Conservation (phyloP, 2,329 filamentous ascomycete species). For the Nigrospora oryzae region DNA sequence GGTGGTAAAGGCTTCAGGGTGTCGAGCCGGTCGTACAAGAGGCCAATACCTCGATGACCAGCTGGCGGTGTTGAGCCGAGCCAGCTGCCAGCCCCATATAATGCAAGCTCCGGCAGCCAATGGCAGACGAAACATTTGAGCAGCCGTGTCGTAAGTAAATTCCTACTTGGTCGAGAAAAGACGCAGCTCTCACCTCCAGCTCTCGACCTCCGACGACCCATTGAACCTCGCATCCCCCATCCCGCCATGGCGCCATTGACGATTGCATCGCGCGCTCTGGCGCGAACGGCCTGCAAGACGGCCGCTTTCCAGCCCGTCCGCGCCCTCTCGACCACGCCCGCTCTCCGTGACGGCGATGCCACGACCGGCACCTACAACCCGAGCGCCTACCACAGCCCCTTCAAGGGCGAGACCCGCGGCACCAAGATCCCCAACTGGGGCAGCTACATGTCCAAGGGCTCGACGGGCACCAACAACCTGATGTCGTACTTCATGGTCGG, state of each 20-base stretch:
- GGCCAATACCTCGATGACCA: too few relatives aligned
- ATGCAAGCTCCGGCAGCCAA: too few relatives aligned
- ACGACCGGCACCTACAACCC: constrained; percentile 19
- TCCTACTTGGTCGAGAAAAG: too few relatives aligned
- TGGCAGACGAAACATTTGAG: too few relatives aligned
- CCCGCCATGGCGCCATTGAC: constrained; percentile 59
- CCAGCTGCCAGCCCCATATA: too few relatives aligned
- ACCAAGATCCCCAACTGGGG: constrained; percentile 81
- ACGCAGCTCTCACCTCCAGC: too few relatives aligned
- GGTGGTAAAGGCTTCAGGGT: too few relatives aligned
- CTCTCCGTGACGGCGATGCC: constrained; percentile 30
- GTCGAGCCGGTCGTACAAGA: too few relatives aligned
- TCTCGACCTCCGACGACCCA: not conserved
- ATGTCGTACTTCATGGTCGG: constrained; percentile 99
- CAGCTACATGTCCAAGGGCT: constrained; percentile 70
- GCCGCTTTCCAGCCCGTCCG: constrained; percentile 24
- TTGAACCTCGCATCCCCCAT: constrained; percentile 6
- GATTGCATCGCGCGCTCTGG: constrained; percentile 59
- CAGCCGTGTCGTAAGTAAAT: too few relatives aligned
- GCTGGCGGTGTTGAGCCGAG: too few relatives aligned
- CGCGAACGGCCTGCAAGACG: constrained; percentile 42
- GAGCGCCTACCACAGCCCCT: constrained; percentile 48
- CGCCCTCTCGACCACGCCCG: constrained; percentile 47
- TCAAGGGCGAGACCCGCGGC: constrained; percentile 49
- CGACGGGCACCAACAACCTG: constrained; percentile 68